phyloP scores from a whole-genome alignment of 108 stramenopile genomes.

The Parietichytrium sp. region DNA sequence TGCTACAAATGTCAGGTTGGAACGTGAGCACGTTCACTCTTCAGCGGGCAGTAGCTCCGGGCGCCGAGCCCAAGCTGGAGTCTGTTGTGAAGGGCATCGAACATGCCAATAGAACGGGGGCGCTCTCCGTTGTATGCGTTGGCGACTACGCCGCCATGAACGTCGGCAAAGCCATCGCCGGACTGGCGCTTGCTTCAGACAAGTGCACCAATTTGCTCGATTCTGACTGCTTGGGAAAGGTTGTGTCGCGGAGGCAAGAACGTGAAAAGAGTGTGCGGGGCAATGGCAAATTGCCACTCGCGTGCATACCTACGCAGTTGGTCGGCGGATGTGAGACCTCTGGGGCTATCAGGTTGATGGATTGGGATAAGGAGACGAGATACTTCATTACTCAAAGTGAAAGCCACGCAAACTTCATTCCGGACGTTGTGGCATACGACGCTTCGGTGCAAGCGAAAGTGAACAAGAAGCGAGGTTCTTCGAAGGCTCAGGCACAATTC shows the following conservation, averaged over 20 bases:
- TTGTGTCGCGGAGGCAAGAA: neutral
- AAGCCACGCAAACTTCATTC: neutral
- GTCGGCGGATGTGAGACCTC: neutral
- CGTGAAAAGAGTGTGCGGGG: neutral
- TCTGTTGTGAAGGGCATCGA: neutral
- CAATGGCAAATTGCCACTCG: neutral
- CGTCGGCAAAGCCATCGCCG: neutral
- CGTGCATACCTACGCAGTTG: neutral
- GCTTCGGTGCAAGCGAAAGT: neutral
- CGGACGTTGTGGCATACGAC: neutral
- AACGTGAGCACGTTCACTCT: slow-evolving; percentile 5
- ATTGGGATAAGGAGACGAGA: neutral
- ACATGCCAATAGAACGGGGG: neutral
- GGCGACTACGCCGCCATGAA: neutral
- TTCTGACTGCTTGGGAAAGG: neutral
- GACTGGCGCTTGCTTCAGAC: neutral
- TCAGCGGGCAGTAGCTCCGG: neutral
- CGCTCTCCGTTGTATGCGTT: neutral
- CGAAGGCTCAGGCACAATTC: neutral
- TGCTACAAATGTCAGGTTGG: neutral
- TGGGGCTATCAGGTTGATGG: neutral
- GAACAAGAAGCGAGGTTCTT: neutral
- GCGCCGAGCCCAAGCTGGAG: slow-evolving; percentile 2
- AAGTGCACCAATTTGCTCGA: neutral
- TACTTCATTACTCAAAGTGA: neutral